Evolutionary conservation across 352 stramenopile genomes (phyloP).

Genomic region (Blastocystis sp.): DNA sequence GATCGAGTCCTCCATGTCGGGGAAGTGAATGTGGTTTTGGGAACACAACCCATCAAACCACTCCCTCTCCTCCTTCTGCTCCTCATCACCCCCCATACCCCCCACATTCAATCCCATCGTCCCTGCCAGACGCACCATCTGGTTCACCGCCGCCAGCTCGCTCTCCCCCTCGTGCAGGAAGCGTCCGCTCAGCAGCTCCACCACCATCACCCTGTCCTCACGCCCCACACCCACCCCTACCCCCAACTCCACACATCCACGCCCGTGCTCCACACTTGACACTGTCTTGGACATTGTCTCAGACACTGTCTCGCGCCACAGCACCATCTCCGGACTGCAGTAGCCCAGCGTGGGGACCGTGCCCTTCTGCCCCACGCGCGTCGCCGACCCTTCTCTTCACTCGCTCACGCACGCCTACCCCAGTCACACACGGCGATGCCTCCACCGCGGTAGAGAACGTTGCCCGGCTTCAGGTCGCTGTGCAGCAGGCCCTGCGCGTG

Average conservation of each 20-base stretch:
- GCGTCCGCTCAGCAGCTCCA: not conserved
- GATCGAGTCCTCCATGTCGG: not conserved
- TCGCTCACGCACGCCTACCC: not conserved
- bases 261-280: not conserved
- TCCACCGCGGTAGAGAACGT: not conserved
- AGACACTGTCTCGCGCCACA: not conserved
- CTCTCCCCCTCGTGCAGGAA: constrained; percentile 23
- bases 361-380: not conserved
- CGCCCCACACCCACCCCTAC: not conserved
- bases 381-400: not conserved
- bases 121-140: not conserved
- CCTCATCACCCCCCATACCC: not conserved
- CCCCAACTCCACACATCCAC: constrained; percentile 31
- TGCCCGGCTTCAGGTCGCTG: constrained; percentile 29
- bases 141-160: not conserved
- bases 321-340: not conserved
- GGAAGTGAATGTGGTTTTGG: not conserved
- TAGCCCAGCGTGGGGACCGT: constrained; percentile 19
- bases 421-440: constrained; percentile 22
- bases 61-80: not conserved
- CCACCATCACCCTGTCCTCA: not conserved
- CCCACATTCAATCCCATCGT: not conserved
- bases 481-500: not conserved
- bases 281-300: not conserved
- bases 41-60: not conserved